phyloP scores from a whole-genome alignment of 1,284 basidiomycete species.

The Vanrija pseudolonga region DNA sequence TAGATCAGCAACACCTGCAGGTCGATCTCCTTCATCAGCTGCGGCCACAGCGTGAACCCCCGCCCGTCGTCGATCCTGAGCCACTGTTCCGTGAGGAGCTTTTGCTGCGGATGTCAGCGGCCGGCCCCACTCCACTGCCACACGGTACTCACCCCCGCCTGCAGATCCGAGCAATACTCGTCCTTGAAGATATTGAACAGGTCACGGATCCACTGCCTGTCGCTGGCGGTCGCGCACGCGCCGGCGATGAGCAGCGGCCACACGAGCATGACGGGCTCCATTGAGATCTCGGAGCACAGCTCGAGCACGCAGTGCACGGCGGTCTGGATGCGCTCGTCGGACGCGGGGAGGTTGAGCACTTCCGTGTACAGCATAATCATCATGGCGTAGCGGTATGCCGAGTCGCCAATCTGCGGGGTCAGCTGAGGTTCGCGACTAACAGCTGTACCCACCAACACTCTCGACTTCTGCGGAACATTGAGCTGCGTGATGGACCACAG shows the following conservation, averaged over 20 bases:
- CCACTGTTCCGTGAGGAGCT: slow-evolving; percentile 14
- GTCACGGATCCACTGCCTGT: slow-evolving; percentile 10
- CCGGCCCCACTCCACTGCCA: not conserved
- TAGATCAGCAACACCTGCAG: slow-evolving; percentile 6
- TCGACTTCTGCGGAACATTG: slow-evolving; percentile 3
- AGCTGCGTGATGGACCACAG: slow-evolving; percentile 11
- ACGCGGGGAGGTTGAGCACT: slow-evolving; percentile 1
- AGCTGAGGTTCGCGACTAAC: not conserved
- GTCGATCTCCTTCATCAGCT: slow-evolving; percentile 12
- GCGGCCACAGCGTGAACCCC: slow-evolving; percentile 8
- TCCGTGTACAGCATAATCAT: slow-evolving; percentile 14
- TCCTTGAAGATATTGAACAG: slow-evolving; percentile 11
- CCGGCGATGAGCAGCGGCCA: slow-evolving; percentile 24
- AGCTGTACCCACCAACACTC: slow-evolving; percentile 12
- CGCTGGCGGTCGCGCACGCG: not conserved
- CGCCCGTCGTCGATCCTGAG: slow-evolving; percentile 7
- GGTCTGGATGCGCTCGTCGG: slow-evolving; percentile 4
- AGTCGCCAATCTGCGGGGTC: slow-evolving; percentile 14
- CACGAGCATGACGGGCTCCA: slow-evolving; percentile 19
- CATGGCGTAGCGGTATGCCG: slow-evolving; percentile 18
- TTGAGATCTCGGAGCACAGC: slow-evolving; percentile 20
- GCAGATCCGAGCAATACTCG: slow-evolving; percentile 16
- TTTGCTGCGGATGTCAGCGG: slow-evolving; percentile 2
- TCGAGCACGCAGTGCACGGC: slow-evolving; percentile 18
- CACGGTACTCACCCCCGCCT: slow-evolving; percentile 13